Evolutionary conservation across 768 basidiomycete genomes (phyloP), one percentile per base, ranked within the genome.

Genomic region (Paxillus involutus): DNA sequence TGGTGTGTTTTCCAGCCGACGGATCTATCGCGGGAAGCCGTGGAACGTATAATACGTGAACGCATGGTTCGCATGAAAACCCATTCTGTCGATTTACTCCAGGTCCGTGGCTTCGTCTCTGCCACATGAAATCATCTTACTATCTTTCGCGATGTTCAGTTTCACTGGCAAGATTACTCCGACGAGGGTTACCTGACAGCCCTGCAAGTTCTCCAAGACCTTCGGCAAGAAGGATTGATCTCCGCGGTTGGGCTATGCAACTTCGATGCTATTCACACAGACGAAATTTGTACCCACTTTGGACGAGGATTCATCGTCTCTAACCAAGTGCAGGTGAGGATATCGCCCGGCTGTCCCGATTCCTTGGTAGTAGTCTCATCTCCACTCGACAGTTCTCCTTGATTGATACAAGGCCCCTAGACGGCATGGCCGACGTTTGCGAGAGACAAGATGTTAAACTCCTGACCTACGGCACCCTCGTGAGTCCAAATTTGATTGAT

Each of bases 381-480:
- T 33, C 4, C 9, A 33, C 9, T 14, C 16, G 44, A 6, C 58
- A 92, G 91, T 91, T 91, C 62, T 93, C 91, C 6, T 68, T 93
- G 46, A 85, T 93, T 58, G 91, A 93, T 64, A 84, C 83, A 5
- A 80, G 91, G 6, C 88, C 88, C 12, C 74, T 89, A 41, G 81
- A 89, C 61, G 88, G 82, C 29, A 86, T 93, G 88, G 79, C 80
- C 3, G 83, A 85, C 49, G 86, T 91, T 12, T 93, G 91, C 62
- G 73, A 81, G 66, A 82, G 81, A 59, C 87, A 93, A 62, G 74
- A 76, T 35, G 68, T 93, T 55, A 91, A 89, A 63, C 73, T 93
- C 16, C 71, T 93, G 32, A 89, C 91, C 37, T 93, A 93, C 59
- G 91, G 91, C 16, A 89, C 91, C 0, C 68, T 93, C 60, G 91